Percentiles rank a stretch among this genome's conserved stretches.
These are phyloP conservation scores for Pugionium cornutum DNA, from an alignment of 345 rosid species.

Conservation along the genomic window DNA sequence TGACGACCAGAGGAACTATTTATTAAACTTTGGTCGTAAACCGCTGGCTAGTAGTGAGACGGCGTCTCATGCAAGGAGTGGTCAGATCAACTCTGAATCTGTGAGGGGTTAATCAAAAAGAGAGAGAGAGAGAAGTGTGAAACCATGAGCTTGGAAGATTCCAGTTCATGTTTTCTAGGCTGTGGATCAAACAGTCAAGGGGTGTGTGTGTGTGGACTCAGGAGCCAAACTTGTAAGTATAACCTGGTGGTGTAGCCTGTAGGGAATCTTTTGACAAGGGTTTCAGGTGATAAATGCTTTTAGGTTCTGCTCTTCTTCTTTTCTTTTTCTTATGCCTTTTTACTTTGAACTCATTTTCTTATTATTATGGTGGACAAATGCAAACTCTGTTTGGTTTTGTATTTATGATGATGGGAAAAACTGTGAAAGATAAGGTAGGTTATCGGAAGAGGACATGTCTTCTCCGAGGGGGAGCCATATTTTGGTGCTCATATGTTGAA, in stretches of 20 bases:
- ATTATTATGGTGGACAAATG: conserved; percentile 36
- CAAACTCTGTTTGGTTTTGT: conserved; percentile 47
- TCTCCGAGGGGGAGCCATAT: conserved; percentile 51
- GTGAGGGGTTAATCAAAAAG: conserved; percentile 54
- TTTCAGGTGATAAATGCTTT: conserved; percentile 31
- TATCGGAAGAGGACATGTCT: conserved; percentile 38
- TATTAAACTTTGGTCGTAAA: conserved; percentile 74
- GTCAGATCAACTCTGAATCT: conserved; percentile 71
- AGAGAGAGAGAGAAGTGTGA: conserved; percentile 11
- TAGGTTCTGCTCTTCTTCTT: conserved; percentile 28
- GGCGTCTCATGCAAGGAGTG: conserved; percentile 47
- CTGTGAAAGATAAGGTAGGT: conserved; percentile 49
- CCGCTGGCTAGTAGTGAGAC: conserved; percentile 51
- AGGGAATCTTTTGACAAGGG: conserved; percentile 42
- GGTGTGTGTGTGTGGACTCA: conserved; percentile 28
- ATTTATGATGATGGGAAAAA: conserved; percentile 46
- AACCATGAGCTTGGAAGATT: conserved; percentile 10
- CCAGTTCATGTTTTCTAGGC: background rate
- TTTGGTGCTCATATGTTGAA: conserved; percentile 60
- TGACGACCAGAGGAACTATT: conserved; percentile 72
- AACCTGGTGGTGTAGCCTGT: conserved; percentile 30
- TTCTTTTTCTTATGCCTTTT: background rate
- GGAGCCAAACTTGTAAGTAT: conserved; percentile 41
- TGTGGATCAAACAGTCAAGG: conserved; percentile 23
- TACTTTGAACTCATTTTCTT: conserved; percentile 26